Conservation (phyloP, 257 asterid genomes). For the Salvia rosmarinus region DNA sequence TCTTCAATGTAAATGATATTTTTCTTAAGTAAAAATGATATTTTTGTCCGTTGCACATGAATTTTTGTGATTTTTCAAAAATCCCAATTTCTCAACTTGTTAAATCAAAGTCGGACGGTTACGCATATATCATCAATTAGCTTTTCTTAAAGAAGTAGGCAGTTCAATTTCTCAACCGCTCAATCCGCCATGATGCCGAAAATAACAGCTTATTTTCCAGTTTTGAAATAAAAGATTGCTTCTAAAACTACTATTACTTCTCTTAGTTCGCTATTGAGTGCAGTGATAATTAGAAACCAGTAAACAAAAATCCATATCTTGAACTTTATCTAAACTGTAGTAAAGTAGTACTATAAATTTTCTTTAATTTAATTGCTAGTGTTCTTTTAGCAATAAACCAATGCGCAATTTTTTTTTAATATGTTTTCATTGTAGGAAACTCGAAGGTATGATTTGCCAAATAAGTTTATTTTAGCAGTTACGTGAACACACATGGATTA, state of each 20-base stretch:
- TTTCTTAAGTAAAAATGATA: too few relatives aligned
- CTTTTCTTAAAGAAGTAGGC: neutral
- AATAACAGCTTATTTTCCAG: neutral
- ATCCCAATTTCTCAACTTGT: neutral
- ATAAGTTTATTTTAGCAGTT: too few relatives aligned
- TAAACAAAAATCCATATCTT: neutral
- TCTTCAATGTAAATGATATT: too few relatives aligned
- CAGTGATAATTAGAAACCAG: neutral
- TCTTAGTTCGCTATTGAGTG: neutral
- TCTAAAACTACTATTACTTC: constrained; percentile 20
- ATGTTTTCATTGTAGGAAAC: too few relatives aligned
- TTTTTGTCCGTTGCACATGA: too few relatives aligned
- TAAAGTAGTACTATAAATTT: too few relatives aligned
- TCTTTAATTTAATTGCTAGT: too few relatives aligned
- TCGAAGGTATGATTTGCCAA: too few relatives aligned
- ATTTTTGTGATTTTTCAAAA: neutral
- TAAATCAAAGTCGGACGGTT: neutral
- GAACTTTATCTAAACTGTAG: too few relatives aligned
- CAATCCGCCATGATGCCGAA: neutral
- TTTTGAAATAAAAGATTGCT: constrained; percentile 22
- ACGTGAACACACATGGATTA: too few relatives aligned
- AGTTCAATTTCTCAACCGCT: neutral
- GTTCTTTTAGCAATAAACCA: too few relatives aligned
- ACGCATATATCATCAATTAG: constrained; percentile 17
- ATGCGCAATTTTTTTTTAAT: too few relatives aligned